A percentile compares a stretch with the other conserved stretches of the same genome.
Evolutionary conservation across 176 grass and related monocot species (phyloP).

Genomic region (Hordeum marinum): DNA sequence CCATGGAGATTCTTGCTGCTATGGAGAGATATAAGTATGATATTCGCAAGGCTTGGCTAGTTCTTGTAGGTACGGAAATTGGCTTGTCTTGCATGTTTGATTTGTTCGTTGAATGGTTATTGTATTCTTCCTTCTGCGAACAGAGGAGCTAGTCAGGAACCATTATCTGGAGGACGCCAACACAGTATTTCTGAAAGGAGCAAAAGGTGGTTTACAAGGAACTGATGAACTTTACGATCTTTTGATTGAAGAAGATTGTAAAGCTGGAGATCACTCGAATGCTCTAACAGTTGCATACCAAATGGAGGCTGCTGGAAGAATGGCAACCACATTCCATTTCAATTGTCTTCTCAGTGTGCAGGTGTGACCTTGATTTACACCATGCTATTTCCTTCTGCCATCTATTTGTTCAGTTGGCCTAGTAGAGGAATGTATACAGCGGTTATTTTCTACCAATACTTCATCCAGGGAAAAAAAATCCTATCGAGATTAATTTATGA

Average conservation of each 20-base stretch:
- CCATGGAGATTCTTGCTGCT: conserved; percentile 94
- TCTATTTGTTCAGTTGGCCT: conserved; percentile 25
- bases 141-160: conserved; percentile 86
- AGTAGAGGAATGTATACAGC: neutral
- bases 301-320: conserved; percentile 98
- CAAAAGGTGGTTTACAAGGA: conserved; percentile 73
- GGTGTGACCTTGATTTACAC: conserved; percentile 45
- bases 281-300: conserved; percentile 95
- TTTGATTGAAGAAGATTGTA: conserved; percentile 95
- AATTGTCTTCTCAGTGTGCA: conserved; percentile 99
- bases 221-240: conserved; percentile 81
- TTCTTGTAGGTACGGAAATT: conserved; percentile 78
- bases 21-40: conserved; percentile 96
- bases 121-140: conserved; percentile 27
- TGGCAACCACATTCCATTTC: conserved; percentile 97
- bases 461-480: conserved; percentile 2
- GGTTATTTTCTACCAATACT: neutral
- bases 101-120: conserved; percentile 30
- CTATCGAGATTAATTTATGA: neutral
- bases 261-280: conserved; percentile 91
- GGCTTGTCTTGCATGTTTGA: neutral
- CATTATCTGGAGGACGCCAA: conserved; percentile 80
- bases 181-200: conserved; percentile 90
- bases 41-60: conserved; percentile 87
- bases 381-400: neutral